Percentiles rank a stretch among this genome's conserved stretches.
Evolutionary conservation across 768 basidiomycete species (phyloP).

Genomic region (Rhodotorula kratochvilovae): DNA sequence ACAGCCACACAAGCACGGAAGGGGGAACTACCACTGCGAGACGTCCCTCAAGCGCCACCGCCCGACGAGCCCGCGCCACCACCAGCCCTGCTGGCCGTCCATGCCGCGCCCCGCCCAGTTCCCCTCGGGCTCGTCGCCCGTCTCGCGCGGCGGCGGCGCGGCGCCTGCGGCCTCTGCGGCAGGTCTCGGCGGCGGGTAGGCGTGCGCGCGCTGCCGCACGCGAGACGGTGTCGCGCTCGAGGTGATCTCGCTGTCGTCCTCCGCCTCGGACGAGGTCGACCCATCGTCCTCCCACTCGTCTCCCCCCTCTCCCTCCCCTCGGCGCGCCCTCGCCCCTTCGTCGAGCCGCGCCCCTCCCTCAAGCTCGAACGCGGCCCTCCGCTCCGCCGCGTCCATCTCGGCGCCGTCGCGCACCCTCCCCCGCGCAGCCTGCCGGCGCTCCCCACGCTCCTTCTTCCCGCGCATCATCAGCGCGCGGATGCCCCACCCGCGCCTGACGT

Average conservation of each 20-base stretch:
- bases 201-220: not conserved
- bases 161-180: too few relatives aligned
- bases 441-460: slow-evolving; percentile 31
- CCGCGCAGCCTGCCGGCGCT: slow-evolving; percentile 21
- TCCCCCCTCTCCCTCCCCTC: not conserved
- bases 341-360: slow-evolving; percentile 29
- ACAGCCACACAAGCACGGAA: not conserved
- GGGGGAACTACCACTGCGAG: not conserved
- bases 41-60: slow-evolving; percentile 14
- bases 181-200: not conserved
- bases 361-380: slow-evolving; percentile 29
- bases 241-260: not conserved
- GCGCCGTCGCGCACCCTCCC: slow-evolving; percentile 9
- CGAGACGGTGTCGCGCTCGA: not conserved
- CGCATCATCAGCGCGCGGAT: slow-evolving; percentile 33
- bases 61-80: slow-evolving; percentile 12
- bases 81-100: slow-evolving; percentile 5
- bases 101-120: not conserved
- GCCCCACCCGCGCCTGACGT: slow-evolving; percentile 32
- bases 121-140: not conserved
- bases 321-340: slow-evolving; percentile 4
- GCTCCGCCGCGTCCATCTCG: slow-evolving; percentile 21
- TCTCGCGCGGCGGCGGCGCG: not conserved
- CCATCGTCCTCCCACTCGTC: not conserved
- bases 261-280: not conserved